Evolutionary conservation across 345 rosid species (phyloP), one percentile per base, ranked within the genome.

Genomic region (Arabidopsis thaliana): DNA sequence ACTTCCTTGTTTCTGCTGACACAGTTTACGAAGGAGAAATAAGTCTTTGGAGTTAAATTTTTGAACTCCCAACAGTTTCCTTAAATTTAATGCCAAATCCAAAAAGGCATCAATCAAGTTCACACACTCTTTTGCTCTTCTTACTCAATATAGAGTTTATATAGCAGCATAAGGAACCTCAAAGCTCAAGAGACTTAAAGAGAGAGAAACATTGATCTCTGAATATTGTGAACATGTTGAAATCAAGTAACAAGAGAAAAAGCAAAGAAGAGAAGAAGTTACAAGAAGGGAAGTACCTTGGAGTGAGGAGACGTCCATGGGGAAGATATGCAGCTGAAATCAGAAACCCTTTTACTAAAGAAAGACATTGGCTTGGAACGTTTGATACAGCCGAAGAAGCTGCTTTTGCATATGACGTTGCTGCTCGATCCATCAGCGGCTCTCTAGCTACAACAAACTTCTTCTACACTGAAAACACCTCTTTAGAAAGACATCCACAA

Each of bases 351-450:
- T 80, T 85, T 16, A 88, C 97, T 28, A 91, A 88, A 71, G 90
- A 91, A 77, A 84, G 93, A 76, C 91, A 84, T 61, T 91, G 97
- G 97, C 85, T 91, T n/a, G 91, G 97, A 24, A 91, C 93, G 13
- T 88, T 88, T 34, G 92, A 91, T 79, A 91, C 97, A 11, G 91
- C 93, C 0, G 87, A 87, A 76, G 91, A 88, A 67, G 97, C 93
- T 7, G 93, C 92, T 61, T 67, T 86, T 56, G 93, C 92, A 32
- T 91, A 91, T 34, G 90, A 91, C 85, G 74, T 80, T 41, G 93
- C 97, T 32, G 87, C 96, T 41, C 83, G 84, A 25, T 83, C 90
- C 73, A 87, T 91, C 84, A 89, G 87, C 4, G 96, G 93, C 32
- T 69, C 86, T 24, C 74, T 77, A 3, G 89, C 91, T 46, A 90